phyloP scores from a whole-genome alignment of 345 rosid species.

The Ceriops tagal region DNA sequence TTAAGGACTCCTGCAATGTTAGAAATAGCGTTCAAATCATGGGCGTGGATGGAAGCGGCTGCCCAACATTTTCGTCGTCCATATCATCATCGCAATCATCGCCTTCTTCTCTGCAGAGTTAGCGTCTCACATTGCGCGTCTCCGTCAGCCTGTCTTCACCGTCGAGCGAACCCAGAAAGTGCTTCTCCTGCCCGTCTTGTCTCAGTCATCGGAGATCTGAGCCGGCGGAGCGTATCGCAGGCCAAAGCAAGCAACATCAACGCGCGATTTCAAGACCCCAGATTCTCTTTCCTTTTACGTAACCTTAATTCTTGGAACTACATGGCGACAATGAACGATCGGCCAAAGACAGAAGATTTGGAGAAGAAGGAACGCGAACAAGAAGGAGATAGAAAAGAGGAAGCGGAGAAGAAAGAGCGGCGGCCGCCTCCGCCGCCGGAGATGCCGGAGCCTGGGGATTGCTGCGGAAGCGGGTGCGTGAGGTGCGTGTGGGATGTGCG shows the following conservation, averaged over 20 bases:
- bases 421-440: slow-evolving; percentile 70
- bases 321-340: slow-evolving; percentile 16
- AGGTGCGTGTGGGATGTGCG: slow-evolving; percentile 94
- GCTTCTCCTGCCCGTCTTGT: not conserved
- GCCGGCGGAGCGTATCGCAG: not conserved
- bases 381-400: slow-evolving; percentile 10
- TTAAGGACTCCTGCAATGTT: too few species aligned
- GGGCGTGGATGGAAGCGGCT: too few species aligned
- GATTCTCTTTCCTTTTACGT: not conserved
- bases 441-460: slow-evolving; percentile 90
- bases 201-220: slow-evolving; percentile 13
- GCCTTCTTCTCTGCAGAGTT: too few species aligned
- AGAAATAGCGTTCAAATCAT: too few species aligned
- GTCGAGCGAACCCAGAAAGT: not conserved
- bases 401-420: slow-evolving; percentile 8
- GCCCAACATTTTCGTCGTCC: too few species aligned
- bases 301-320: not conserved
- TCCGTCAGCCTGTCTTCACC: not conserved
- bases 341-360: not conserved
- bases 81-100: too few species aligned
- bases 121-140: too few species aligned
- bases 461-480: slow-evolving; percentile 94
- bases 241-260: not conserved
- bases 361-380: not conserved
- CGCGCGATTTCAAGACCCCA: not conserved